Evolutionary conservation across 257 asterid genomes (phyloP), one percentile per base, ranked within the genome.

Genomic region (Osmanthus fragrans): DNA sequence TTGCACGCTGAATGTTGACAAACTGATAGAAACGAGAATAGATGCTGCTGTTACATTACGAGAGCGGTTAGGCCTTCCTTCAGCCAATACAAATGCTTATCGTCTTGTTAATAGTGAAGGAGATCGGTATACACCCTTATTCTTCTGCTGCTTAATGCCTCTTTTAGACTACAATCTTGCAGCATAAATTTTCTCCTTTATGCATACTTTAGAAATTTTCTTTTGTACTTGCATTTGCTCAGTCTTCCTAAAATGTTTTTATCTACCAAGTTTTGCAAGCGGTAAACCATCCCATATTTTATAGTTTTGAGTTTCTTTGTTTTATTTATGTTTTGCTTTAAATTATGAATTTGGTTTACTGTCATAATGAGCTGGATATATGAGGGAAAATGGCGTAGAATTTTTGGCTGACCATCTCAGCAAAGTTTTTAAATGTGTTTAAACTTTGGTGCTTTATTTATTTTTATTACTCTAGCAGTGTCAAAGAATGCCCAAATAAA

Each of bases 71-170:
- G 85, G 89, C 69, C 94, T 94, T 82, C 99, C 99, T 75, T 91
- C 99, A 16, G 45, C 86, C 40, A 72, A 76, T 77, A 90, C 97
- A 37, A 88, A 91, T 88, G 99, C 94, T 29, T 94, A 87, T 83
- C 98, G 99, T 72, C 97, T 94, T 29, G 87, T 94, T 77, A 94
- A 93, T 86, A 95, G 99, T 18, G 98, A 95, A 91, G 99, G 99
- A 72, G 99, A 93, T 77, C 81, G 99, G 99, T 92, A 85, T 33
- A 73, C 18, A 54, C 78, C 72, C 21, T 73, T 82, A 30, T 56
- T 63, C 60, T 30, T 47, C 21, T 66, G 42, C 18, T 70, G n/a
- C 19, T 65, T 36, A 36, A 27, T 7, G 13, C 8, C 5, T 16
- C 23, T 60, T 40, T 47, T 47, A 37, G 68, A 25, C 32, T 60